phyloP scores from a whole-genome alignment of 257 asterid genomes.

The Vinca minor region DNA sequence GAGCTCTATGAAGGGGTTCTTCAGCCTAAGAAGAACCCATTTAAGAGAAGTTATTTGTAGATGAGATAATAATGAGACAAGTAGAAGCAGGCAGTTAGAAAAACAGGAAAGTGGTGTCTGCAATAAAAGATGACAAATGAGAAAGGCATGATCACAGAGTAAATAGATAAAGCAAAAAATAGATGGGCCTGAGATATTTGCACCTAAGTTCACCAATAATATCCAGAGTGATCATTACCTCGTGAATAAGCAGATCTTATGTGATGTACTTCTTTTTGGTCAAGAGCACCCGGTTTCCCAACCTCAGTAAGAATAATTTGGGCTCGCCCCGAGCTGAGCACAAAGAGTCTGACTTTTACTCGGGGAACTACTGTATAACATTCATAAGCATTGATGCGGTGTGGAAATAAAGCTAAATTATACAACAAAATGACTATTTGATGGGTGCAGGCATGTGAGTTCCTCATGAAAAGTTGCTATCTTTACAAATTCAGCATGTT shows the following conservation, averaged over 20 bases:
- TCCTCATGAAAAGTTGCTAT: not conserved
- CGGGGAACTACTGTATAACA: not conserved
- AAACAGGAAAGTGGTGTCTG: constrained; percentile 47
- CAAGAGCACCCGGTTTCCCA: too few species aligned
- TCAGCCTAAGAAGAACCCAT: constrained; percentile 6
- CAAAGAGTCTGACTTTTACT: too few species aligned
- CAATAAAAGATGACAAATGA: constrained; percentile 25
- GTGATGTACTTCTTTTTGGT: not conserved
- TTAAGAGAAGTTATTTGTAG: constrained; percentile 11
- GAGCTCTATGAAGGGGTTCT: constrained; percentile 10
- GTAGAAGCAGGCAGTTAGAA: constrained; percentile 18
- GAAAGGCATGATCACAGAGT: not conserved
- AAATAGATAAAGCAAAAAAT: not conserved
- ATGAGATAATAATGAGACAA: constrained; percentile 1
- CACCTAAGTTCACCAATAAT: not conserved
- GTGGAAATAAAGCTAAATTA: not conserved
- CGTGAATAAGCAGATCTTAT: not conserved
- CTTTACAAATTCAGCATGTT: not conserved
- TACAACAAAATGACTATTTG: not conserved
- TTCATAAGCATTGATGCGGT: not conserved
- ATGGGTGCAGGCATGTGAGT: not conserved
- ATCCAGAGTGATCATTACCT: not conserved
- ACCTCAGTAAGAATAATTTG: too few species aligned
- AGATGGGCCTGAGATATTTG: not conserved
- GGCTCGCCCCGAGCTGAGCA: too few species aligned